Evolutionary conservation across 169 alveolate species (phyloP), one percentile per base, ranked within the genome.

Genomic region (Theileria orientalis): DNA sequence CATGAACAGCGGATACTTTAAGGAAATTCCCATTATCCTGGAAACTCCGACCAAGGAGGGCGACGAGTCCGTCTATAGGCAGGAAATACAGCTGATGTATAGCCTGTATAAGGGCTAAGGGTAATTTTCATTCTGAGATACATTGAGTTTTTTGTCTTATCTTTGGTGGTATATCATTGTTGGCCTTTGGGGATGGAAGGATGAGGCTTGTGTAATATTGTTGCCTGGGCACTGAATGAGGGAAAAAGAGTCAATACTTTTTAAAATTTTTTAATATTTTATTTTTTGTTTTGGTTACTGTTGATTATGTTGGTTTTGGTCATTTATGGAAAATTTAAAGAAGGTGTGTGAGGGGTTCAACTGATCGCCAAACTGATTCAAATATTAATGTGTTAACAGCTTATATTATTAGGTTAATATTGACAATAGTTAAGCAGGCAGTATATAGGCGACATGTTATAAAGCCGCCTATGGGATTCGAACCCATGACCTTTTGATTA

Each of bases 401-500:
- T 42, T 42, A 16, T 14, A 42, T 14, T 42, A 42, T 14, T 42
- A 13, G 16, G 52, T 42, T 16, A 42, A 42, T 42, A 42, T 14
- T 42, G 52, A 42, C 13, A 42, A 42, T 13, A 42, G 16, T 14
- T 42, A 13, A 13, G 16, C 52, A 14, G 23, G 52, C n/a, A n/a
- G n/a, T n/a, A 37, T 7, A 9, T 5, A 5, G 9, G 9, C 5
- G 44, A 9, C 44, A 37, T 37, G 44, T 7, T 7, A 5, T 7
- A 7, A 63, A 89, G 94, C 94, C 94, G 90, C 84, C 92, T 89
- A 89, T 84, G 94, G 94, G 94, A 76, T 44, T 89, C 94, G 94
- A 89, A 89, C 94, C 94, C 94, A 84, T 89, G 94, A 89, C 89
- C 94, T 85, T 89, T 89, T 89, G 94, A 89, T 89, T 89, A 89